Conservation (phyloP, 2,329 filamentous ascomycete species). For the Aspergillus brunneoviolaceus region DNA sequence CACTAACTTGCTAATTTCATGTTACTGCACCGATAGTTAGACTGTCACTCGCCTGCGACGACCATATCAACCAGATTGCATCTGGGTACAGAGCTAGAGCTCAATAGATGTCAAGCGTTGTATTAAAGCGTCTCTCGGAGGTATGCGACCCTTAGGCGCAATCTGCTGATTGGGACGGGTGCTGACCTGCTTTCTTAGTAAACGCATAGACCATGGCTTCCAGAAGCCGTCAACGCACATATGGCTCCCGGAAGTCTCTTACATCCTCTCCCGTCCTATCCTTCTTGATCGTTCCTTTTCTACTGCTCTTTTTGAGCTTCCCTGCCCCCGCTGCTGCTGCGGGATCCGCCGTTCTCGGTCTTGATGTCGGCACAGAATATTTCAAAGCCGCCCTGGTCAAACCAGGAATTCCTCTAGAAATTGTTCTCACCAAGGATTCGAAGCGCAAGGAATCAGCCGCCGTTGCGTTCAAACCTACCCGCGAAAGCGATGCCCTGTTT, state of each 20-base stretch:
- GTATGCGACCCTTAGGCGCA: background rate
- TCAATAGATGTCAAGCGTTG: background rate
- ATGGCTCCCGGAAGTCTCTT: slow-evolving; percentile 15
- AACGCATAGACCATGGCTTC: slow-evolving; percentile 33
- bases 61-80: background rate
- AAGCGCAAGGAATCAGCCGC: slow-evolving; percentile 91
- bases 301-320: slow-evolving; percentile 55
- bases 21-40: background rate
- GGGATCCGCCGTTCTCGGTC: slow-evolving; percentile 77
- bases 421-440: slow-evolving; percentile 96
- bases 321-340: slow-evolving; percentile 59
- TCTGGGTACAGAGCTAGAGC: background rate
- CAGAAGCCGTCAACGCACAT: slow-evolving; percentile 28
- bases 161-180: background rate
- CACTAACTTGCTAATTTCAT: background rate
- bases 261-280: slow-evolving; percentile 38
- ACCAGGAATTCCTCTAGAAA: slow-evolving; percentile 93
- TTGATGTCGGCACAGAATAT: slow-evolving; percentile 94
- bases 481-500: slow-evolving; percentile 64
- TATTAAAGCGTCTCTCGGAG: background rate
- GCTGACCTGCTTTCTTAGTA: background rate
- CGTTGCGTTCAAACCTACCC: slow-evolving; percentile 88
- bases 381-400: slow-evolving; percentile 96
- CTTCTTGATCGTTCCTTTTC: slow-evolving; percentile 49
- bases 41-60: background rate